Evolutionary conservation across 108 stramenopile species (phyloP), one percentile per base, ranked within the genome.

Genomic region (Cyclotella distinguenda): DNA sequence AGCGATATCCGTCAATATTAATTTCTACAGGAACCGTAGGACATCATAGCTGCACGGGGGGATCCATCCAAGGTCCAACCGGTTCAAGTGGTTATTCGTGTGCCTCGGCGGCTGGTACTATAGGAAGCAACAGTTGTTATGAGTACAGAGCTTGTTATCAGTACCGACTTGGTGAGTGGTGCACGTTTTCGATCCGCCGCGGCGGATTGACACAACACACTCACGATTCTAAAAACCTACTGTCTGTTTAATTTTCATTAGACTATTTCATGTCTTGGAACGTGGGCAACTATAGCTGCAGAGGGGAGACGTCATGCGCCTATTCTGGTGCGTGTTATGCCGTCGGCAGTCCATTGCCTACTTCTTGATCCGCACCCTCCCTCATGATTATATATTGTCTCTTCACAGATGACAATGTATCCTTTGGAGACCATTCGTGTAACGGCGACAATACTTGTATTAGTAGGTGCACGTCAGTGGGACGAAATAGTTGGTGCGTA

Each of bases 131-230:
- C 19, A 19, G 34, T 1, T 55, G 54, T 19, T 55, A 36, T 19
- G 54, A 55, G 19, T 36, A 35, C 11, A 18, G 34, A 1, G 54
- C 54, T 35, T 55, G 54, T 36, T 55, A 55, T 36, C 32, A 34
- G 32, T 54, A 54, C 25, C 3, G 19, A 16, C 8, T 8, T 18
- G 19, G 32, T 34, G 18, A 54, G 52, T 32, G 8, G 9, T 50
- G 8, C 13, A 26, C 25, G 21, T 50, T 27, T 27, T 27, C 10
- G 4, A 26, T 22, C 5, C 4, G 4, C 9, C 4, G 49, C 25
- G 6, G 6, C 21, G 25, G 11, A 27, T n/a, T 8, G 18, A 12
- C 28, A 4, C 25, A 23, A 26, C 25, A 22, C 25, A 50, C 49
- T 22, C 25, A 26, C 25, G 5, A 50, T 26, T 50, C 28, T 4